Conservation (phyloP, 345 rosid species). For the Salix dunnii region DNA sequence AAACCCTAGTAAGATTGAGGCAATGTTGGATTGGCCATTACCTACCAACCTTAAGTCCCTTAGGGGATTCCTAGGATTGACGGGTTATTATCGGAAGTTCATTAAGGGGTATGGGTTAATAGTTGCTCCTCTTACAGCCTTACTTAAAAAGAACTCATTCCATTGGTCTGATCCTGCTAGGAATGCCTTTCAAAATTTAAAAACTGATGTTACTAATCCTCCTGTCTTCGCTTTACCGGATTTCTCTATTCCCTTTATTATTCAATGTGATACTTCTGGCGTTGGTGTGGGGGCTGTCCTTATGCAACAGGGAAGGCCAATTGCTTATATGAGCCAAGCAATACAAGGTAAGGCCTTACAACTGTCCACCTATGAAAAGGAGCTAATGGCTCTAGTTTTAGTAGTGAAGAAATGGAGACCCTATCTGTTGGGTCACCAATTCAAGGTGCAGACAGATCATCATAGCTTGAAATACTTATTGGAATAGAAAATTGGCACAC, state of each 20-base stretch:
- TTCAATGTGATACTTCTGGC: not conserved
- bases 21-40: not conserved
- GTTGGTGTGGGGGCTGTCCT: not conserved
- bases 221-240: not conserved
- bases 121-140: not conserved
- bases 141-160: not conserved
- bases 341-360: not conserved
- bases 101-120: not conserved
- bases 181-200: too few species aligned
- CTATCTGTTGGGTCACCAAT: not conserved
- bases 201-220: not conserved
- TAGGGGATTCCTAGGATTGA: not conserved
- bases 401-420: not conserved
- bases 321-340: not conserved
- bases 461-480: not conserved
- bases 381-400: not conserved
- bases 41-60: not conserved
- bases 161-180: not conserved
- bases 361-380: not conserved
- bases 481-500: too few species aligned
- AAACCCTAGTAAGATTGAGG: not conserved
- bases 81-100: not conserved
- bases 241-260: not conserved
- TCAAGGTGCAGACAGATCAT: not conserved
- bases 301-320: not conserved